Conservation (phyloP, 306 rosid genomes). For the Cyamopsis tetragonoloba region DNA sequence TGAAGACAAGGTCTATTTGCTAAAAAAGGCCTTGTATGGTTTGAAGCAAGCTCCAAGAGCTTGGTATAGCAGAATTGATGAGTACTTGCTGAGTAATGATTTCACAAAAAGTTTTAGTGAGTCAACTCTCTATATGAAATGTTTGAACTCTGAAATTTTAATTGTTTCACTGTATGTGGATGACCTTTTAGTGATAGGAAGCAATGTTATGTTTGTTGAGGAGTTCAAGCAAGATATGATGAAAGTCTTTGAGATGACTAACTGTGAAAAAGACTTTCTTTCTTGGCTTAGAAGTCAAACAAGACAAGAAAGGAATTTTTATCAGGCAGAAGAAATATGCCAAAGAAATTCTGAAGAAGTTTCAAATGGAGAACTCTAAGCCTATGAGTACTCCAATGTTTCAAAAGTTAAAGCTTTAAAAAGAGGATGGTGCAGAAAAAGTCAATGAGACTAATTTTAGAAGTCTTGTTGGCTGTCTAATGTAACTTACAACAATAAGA, state of each 20-base stretch:
- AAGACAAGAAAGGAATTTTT: not conserved
- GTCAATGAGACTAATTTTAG: not conserved
- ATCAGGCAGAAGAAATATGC: not conserved
- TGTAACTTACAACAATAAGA: not conserved
- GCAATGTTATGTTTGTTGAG: not conserved
- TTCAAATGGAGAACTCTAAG: not conserved
- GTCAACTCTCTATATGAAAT: not conserved
- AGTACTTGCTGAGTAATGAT: no score
- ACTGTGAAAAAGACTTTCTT: not conserved
- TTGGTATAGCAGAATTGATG: not conserved
- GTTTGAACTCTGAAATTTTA: not conserved
- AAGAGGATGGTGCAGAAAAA: not conserved
- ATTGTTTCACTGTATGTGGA: not conserved
- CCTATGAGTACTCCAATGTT: no score
- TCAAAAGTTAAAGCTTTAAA: not conserved
- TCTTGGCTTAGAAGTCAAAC: not conserved
- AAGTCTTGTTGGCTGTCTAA: no score
- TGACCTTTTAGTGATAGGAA: not conserved
- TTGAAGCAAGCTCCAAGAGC: not conserved
- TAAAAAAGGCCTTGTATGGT: no score
- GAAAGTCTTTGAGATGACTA: not conserved
- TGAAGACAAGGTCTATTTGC: not conserved
- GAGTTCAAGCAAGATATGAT: not conserved
- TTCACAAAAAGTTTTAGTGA: not conserved
- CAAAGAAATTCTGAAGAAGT: not conserved